phyloP scores from a whole-genome alignment of 495 filamentous ascomycete genomes.

The Staphylotrichum longicolle region DNA sequence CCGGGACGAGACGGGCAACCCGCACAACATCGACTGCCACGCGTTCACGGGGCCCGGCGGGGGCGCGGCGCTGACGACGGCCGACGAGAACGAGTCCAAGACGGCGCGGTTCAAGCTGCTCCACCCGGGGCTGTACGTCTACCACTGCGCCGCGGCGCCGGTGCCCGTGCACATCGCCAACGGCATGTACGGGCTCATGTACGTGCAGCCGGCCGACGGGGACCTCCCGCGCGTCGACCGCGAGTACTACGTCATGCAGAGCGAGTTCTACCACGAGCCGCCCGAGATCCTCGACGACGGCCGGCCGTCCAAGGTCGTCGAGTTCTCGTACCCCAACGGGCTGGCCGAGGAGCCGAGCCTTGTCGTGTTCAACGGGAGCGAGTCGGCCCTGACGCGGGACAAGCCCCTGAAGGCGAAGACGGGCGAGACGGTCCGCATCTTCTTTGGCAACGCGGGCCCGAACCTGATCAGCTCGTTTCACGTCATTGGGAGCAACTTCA shows the following conservation, averaged over 20 bases:
- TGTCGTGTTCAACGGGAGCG: slow-evolving; percentile 16
- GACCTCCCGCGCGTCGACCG: slow-evolving; percentile 11
- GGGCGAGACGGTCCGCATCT: slow-evolving; percentile 13
- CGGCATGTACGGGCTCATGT: slow-evolving; percentile 20
- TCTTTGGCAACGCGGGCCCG: slow-evolving; percentile 15
- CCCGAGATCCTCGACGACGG: slow-evolving; percentile 10
- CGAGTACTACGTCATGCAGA: slow-evolving; percentile 22
- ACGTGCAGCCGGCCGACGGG: slow-evolving; percentile 13
- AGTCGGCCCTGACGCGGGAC: slow-evolving; percentile 14
- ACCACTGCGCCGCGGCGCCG: slow-evolving; percentile 18
- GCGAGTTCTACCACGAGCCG: slow-evolving; percentile 21
- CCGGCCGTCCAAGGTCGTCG: neutral
- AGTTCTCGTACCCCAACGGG: slow-evolving; percentile 16
- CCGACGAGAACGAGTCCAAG: slow-evolving; percentile 16
- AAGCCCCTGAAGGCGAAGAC: slow-evolving; percentile 8
- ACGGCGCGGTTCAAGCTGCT: slow-evolving; percentile 14
- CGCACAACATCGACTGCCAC: slow-evolving; percentile 21
- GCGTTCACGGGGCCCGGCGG: slow-evolving; percentile 19
- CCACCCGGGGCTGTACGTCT: slow-evolving; percentile 9
- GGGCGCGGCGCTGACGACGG: slow-evolving; percentile 7
- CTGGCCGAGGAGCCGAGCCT: slow-evolving; percentile 11
- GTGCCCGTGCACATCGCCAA: slow-evolving; percentile 21
- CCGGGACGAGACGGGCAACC: slow-evolving; percentile 12
- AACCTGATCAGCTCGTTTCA: slow-evolving; percentile 16
- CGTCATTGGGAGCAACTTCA: slow-evolving; percentile 15